A percentile compares a stretch with the other conserved stretches of the same genome.
Evolutionary conservation across 352 stramenopile species (phyloP).

Genomic region (Aphanomyces euteiches): DNA sequence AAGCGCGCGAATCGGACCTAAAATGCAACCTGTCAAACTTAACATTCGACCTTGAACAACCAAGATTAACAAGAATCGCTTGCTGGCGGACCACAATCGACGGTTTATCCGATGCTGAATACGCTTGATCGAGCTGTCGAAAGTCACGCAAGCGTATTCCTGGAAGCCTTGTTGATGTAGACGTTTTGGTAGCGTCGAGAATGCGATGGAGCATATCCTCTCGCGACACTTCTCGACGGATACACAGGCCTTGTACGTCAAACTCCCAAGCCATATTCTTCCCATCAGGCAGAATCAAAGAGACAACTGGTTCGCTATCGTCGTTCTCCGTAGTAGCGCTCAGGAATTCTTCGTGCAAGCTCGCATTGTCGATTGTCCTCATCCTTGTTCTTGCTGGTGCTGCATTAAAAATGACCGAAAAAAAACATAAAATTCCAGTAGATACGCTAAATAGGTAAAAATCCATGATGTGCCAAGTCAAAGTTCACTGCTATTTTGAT

Average conservation of each 20-base stretch:
- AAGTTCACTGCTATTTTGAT: too few species aligned
- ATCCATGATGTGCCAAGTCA: too few species aligned
- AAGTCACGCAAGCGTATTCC: not conserved
- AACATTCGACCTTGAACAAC: not conserved
- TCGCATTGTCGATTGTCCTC: not conserved
- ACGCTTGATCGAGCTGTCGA: not conserved
- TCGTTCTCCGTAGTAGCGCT: not conserved
- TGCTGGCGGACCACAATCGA: conserved; percentile 27
- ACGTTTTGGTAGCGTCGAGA: not conserved
- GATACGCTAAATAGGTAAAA: too few species aligned
- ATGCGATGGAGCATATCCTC: not conserved
- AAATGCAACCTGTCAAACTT: not conserved
- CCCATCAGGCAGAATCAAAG: not conserved
- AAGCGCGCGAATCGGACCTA: conserved; percentile 49
- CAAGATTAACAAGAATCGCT: conserved; percentile 33
- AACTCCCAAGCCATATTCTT: not conserved
- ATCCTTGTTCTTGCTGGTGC: too few species aligned
- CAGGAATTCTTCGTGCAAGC: not conserved
- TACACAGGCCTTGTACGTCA: not conserved
- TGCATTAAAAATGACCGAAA: too few species aligned
- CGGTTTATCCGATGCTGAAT: conserved; percentile 14
- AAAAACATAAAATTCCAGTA: too few species aligned
- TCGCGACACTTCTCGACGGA: not conserved
- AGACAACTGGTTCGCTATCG: not conserved
- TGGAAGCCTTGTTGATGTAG: not conserved